Evolutionary conservation across 495 filamentous ascomycete genomes (phyloP).

Genomic region (Lichenothelia convexa): DNA sequence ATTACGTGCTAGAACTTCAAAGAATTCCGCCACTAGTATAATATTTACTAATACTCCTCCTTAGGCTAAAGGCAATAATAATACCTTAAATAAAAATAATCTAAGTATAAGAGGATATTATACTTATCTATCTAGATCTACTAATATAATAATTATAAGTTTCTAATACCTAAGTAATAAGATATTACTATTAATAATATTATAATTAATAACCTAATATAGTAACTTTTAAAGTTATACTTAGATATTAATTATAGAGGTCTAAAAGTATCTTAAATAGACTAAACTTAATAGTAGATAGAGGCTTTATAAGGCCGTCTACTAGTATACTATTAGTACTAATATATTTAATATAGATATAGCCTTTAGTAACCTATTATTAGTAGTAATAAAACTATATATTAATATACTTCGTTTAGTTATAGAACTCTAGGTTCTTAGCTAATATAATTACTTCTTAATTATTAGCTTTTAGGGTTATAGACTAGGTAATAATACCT

Average conservation of each 20-base stretch:
- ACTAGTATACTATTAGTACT: neutral
- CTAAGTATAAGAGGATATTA: neutral
- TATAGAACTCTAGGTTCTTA: too few relatives aligned
- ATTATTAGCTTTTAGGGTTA: neutral
- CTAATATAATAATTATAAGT: neutral
- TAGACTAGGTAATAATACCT: neutral
- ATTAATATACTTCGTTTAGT: neutral
- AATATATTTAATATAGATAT: neutral
- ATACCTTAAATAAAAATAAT: neutral
- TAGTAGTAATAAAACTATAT: neutral
- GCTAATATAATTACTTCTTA: neutral
- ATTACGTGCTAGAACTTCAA: too few relatives aligned
- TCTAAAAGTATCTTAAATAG: too few relatives aligned
- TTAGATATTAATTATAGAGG: neutral
- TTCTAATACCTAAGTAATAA: neutral
- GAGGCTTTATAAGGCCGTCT: neutral
- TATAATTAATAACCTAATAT: neutral
- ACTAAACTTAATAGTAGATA: neutral
- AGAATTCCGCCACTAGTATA: too few relatives aligned
- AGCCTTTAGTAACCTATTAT: neutral
- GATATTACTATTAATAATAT: neutral
- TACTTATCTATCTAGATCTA: neutral
- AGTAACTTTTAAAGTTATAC: neutral
- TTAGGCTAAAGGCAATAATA: too few relatives aligned
- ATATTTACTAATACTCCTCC: neutral